Percentiles rank a stretch among this genome's conserved stretches.
phyloP scores from a whole-genome alignment of 2,329 filamentous ascomycete genomes.

The Fusarium longipes region DNA sequence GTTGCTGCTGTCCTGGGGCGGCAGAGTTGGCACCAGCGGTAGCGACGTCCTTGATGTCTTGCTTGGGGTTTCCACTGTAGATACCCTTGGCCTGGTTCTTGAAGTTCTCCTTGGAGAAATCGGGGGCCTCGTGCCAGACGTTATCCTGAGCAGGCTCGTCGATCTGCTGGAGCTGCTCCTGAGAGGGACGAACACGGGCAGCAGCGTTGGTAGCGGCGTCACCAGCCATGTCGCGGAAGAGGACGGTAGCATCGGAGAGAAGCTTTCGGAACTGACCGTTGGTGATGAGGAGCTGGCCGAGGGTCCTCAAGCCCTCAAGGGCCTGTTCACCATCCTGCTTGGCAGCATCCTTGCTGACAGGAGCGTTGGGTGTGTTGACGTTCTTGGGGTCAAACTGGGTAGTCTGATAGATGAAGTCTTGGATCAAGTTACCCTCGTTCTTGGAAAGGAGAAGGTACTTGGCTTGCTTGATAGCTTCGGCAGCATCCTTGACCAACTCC shows the following conservation, averaged over 20 bases:
- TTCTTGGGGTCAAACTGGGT: conserved; percentile 75
- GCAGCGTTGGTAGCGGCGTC: conserved; percentile 88
- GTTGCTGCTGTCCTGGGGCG: conserved; percentile 52
- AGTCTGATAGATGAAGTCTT: conserved; percentile 97
- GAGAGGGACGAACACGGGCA: conserved; percentile 77
- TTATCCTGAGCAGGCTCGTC: conserved; percentile 90
- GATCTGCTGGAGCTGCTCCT: conserved; percentile 80
- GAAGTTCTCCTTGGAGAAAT: conserved; percentile 76
- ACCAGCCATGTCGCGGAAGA: conserved; percentile 90
- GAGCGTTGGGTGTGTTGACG: conserved; percentile 70
- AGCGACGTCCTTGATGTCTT: conserved; percentile 71
- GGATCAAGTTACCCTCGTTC: conserved; percentile 92
- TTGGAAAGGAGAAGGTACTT: conserved; percentile 89
- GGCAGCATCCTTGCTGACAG: conserved; percentile 79
- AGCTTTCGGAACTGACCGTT: conserved; percentile 97
- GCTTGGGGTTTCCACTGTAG: conserved; percentile 65
- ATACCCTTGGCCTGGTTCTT: conserved; percentile 74
- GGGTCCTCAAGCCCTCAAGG: conserved; percentile 84
- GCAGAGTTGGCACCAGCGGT: conserved; percentile 69
- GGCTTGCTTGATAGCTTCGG: conserved; percentile 83
- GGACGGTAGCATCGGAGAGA: conserved; percentile 74
- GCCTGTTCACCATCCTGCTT: conserved; percentile 87
- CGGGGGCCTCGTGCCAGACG: conserved; percentile 89
- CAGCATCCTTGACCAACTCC: conserved; percentile 79
- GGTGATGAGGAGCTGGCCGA: conserved; percentile 90